phyloP scores from a whole-genome alignment of 257 asterid genomes.

The Fraxinus pennsylvanica region DNA sequence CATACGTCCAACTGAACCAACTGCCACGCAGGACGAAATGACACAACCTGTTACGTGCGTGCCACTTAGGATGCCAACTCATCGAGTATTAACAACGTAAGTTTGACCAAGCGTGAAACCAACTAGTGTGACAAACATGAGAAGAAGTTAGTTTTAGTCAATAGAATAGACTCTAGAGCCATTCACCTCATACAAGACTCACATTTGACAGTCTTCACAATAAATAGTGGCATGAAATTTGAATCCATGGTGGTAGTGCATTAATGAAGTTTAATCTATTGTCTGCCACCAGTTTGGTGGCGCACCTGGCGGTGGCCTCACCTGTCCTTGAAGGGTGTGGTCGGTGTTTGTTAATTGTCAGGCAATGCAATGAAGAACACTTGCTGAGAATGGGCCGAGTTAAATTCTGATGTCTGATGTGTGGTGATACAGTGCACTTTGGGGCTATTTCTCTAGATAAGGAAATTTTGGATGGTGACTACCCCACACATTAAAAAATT shows the following conservation, averaged over 20 bases:
- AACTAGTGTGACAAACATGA: neutral
- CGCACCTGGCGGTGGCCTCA: neutral
- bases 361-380: constrained; percentile 10
- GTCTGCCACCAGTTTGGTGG: neutral
- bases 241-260: neutral
- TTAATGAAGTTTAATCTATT: neutral
- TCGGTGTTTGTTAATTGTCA: constrained; percentile 18
- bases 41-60: no score
- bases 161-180: neutral
- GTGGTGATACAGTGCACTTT: neutral
- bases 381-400: constrained; percentile 15
- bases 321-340: constrained; percentile 13
- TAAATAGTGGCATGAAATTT: neutral
- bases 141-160: neutral
- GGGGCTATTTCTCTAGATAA: no score
- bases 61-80: no score
- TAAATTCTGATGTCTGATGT: neutral
- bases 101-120: no score
- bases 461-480: no score
- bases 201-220: neutral
- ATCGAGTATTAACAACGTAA: no score
- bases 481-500: no score
- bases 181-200: no score
- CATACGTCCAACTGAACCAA: no score
- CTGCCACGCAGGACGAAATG: no score